These are phyloP conservation scores for Buxus sempervirens DNA, from an alignment of 164 flowering plant genomes.

Conservation along the genomic window DNA sequence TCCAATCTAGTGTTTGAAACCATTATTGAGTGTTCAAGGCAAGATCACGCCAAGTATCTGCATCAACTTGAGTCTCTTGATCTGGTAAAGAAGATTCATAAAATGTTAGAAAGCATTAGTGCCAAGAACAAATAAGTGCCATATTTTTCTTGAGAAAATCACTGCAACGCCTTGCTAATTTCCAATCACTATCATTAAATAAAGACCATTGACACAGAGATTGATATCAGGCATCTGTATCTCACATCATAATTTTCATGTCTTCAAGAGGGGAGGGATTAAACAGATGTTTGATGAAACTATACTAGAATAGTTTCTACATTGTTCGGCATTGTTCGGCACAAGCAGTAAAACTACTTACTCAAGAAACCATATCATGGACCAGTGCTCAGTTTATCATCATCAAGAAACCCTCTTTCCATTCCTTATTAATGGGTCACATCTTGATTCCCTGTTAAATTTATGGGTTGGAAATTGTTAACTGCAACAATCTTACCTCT, in stretches of 20 bases:
- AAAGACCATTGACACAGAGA: neutral
- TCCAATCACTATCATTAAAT: neutral
- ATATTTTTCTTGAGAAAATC: neutral
- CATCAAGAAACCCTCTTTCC: no score
- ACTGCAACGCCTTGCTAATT: neutral
- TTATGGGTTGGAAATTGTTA: no score
- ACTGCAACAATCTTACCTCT: no score
- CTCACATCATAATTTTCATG: neutral
- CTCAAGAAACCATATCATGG: no score
- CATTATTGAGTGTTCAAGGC: slow-evolving; percentile 38
- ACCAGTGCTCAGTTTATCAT: no score
- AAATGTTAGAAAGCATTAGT: neutral
- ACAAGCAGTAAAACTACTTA: no score
- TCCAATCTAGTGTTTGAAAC: neutral
- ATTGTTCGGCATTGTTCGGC: no score
- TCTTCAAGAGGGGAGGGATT: no score
- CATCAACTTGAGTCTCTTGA: slow-evolving; percentile 51
- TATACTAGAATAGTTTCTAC: no score
- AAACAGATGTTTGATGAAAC: no score
- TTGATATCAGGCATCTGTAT: neutral
- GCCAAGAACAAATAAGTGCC: neutral
- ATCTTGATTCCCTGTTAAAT: neutral
- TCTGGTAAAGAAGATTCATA: slow-evolving; percentile 25
- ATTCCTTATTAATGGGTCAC: neutral
- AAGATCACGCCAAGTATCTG: slow-evolving; percentile 71